Conservation (phyloP, 2,329 filamentous ascomycete genomes). For the Albifimbria verrucaria region DNA sequence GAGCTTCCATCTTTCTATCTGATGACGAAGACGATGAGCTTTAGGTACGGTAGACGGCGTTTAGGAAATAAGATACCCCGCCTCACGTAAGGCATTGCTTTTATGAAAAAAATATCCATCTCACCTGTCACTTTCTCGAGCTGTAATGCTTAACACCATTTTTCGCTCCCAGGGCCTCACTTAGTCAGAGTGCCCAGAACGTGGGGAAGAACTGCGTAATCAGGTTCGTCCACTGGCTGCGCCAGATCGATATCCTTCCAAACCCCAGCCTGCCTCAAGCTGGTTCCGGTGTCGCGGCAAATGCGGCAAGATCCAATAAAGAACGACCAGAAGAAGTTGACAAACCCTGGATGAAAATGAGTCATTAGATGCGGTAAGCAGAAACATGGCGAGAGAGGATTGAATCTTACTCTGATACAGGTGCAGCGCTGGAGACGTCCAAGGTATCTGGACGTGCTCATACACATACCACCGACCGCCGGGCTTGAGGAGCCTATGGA, state of each 20-base stretch:
- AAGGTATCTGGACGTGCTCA: slow-evolving; percentile 52
- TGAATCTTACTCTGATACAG: slow-evolving; percentile 48
- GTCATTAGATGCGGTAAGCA: background rate
- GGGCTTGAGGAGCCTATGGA: slow-evolving; percentile 57
- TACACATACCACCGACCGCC: slow-evolving; percentile 62
- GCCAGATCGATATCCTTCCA: slow-evolving; percentile 49
- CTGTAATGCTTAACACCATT: too few species aligned
- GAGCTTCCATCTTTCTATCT: slow-evolving; percentile 32
- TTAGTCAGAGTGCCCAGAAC: slow-evolving; percentile 52
- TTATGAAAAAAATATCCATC: background rate
- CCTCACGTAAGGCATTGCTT: slow-evolving; percentile 6
- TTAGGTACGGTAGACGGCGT: slow-evolving; percentile 14
- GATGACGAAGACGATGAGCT: slow-evolving; percentile 37
- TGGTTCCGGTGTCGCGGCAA: slow-evolving; percentile 43
- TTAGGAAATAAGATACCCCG: slow-evolving; percentile 20
- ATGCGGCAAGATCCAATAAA: slow-evolving; percentile 51
- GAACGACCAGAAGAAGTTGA: slow-evolving; percentile 51
- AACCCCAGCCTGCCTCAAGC: slow-evolving; percentile 43
- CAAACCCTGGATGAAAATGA: slow-evolving; percentile 31
- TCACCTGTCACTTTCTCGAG: background rate
- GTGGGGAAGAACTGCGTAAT: slow-evolving; percentile 44
- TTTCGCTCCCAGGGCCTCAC: slow-evolving; percentile 28
- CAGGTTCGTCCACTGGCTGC: slow-evolving; percentile 35
- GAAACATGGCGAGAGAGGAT: background rate
- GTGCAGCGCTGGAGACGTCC: slow-evolving; percentile 35